Evolutionary conservation across 306 rosid species (phyloP), one percentile per base, ranked within the genome.

Genomic region (Echinosophora koreensis): DNA sequence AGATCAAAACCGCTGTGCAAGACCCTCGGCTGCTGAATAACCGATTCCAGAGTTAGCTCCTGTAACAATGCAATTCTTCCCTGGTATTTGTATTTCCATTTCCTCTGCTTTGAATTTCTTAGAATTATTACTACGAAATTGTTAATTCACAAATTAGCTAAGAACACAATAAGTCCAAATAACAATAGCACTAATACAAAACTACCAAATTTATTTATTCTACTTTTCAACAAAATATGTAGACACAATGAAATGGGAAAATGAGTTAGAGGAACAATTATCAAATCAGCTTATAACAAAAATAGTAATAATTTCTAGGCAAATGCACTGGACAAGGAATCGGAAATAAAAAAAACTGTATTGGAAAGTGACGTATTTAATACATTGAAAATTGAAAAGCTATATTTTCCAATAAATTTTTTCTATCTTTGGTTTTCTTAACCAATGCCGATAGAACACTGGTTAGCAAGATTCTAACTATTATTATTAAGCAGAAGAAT

Each of bases 31-130:
- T 15, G 97, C 66, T n/a, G 97, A 92, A 72, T 84, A 90, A 61
- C 97, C 98, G 72, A 95, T 82, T 80, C 98, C 98, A 8, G 98
- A 95, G 85, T 95, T 95, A 16, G 98, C 98, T 68, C 98, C 98
- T 0, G 98, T 95, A 52, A 95, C 96, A 44, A 95, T 56, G 89
- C 97, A 95, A 71, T 88, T 90, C 83, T 92, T 95, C 83, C 91
- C 97, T 0, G 90, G 84, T 55, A 90, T 84, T 66, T 71, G 83
- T 3, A 18, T 70, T 79, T 86, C 80, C 82, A 84, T 73, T 41
- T 95, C 98, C 81, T 88, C 98, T 46, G 91, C 51, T 27, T 89
- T 86, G 90, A 92, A 95, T 1, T 77, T 83, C 88, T 90, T 88
- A 47, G 97, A 86, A 84, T 92, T 97, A 58, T 95, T 88, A 76